Base-by-base conservation (phyloP, 2,329 filamentous ascomycete species). In the Zasmidium angulare region DNA sequence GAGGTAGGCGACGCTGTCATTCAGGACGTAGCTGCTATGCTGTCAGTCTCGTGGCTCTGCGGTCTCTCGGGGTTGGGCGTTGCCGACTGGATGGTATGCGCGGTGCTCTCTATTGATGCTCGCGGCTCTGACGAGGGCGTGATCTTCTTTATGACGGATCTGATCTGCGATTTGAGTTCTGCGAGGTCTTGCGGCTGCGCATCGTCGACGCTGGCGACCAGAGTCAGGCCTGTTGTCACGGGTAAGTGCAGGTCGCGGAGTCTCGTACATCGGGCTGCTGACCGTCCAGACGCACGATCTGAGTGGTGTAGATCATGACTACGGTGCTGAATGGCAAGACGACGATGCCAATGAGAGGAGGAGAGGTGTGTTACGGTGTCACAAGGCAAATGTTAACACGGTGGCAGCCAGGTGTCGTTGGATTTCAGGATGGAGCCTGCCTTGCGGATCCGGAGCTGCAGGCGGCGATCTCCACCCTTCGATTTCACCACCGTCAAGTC, bases 241-340 rank as follows among this genome's bases (percentile, higher is more conserved):
- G 53, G 59, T 40, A 47, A 50, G 48, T n/a, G 50, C 46, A 46
- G 29, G 23, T n/a, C 55, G 23, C 36, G 53, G n/a, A 53, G 36
- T 56, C 43, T 48, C 14, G 26, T 22, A 22, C 26, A 31, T 31
- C 31, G 51, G 48, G 53, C 52, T 47, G 73, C 77, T 63, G 75
- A 95, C 92, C 93, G 79, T 98, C 95, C 53, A 98, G 85, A 77
- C 95, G 85, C 66, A 91, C 89, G 79, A 99, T 96, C 79, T 96
- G 91, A 55, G 93, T 99, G 71, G 93, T 71, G 65, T 70, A 74
- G 55, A 75, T 75, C 70, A 73, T 73, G 24, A 43, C 36, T 36
- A 17, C 31, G 20, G 21, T 53, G n/a, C 22, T 26, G 2, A n/a
- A 21, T 19, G 19, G 19, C 29, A 23, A 11, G 6, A 23, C 3